These are phyloP conservation scores for Cucurbita argyrosperma DNA, from an alignment of 306 rosid genomes.

Conservation along the genomic window DNA sequence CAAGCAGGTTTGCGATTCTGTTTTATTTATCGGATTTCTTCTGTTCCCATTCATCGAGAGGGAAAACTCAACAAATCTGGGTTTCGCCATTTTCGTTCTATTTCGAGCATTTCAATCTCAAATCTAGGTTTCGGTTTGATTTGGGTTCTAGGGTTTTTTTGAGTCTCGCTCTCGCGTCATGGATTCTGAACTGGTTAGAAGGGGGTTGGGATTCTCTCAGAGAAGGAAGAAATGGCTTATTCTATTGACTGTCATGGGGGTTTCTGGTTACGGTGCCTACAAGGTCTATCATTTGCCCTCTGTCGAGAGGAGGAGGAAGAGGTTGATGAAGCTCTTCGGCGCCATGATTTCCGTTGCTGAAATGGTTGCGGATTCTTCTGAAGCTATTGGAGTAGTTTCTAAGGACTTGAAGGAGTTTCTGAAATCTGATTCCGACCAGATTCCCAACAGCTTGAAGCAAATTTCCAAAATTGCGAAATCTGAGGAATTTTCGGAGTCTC, in stretches of 20 bases:
- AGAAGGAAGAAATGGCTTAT: constrained; percentile 39
- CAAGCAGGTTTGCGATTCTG: not conserved
- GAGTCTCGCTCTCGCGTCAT: constrained; percentile 7
- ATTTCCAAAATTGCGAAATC: constrained; percentile 59
- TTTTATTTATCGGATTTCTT: not conserved
- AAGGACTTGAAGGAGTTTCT: constrained; percentile 56
- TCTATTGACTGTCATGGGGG: constrained; percentile 37
- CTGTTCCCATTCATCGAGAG: not conserved
- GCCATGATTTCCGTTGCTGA: constrained; percentile 52
- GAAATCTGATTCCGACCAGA: constrained; percentile 53
- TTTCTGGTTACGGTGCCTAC: constrained; percentile 63
- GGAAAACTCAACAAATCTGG: not conserved
- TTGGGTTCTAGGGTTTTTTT: constrained; percentile 1
- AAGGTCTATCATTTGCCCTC: constrained; percentile 45
- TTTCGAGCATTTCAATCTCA: not conserved
- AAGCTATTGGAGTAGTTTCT: constrained; percentile 36
- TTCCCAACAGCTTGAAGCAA: constrained; percentile 68
- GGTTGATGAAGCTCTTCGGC: constrained; percentile 32
- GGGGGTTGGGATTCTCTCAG: constrained; percentile 27
- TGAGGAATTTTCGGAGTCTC: constrained; percentile 33
- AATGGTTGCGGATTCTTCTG: constrained; percentile 47
- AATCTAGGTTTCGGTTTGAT: constrained; percentile 6
- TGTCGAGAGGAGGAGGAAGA: constrained; percentile 35
- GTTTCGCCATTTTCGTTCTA: not conserved
- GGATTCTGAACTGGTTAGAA: constrained; percentile 42